Conservation (phyloP, 805 yeast genomes). For the Suhomyces pyralidae region DNA sequence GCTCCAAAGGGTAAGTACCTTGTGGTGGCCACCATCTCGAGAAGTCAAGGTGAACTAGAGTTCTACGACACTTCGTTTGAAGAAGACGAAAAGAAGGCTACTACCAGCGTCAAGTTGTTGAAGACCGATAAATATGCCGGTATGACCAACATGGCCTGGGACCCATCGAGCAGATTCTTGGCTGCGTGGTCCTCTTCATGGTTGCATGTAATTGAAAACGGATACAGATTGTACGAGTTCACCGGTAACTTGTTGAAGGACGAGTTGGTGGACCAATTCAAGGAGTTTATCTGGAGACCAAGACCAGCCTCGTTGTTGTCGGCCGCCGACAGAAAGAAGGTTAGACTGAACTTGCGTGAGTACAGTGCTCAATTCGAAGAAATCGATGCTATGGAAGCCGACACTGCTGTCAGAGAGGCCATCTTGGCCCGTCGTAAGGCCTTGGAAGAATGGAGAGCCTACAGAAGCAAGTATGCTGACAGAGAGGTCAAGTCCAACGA, state of each 20-base stretch:
- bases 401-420: constrained; percentile 85
- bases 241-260: constrained; percentile 75
- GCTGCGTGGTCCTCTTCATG: constrained; percentile 85
- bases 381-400: constrained; percentile 92
- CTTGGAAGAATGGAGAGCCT: constrained; percentile 81
- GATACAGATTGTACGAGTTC: constrained; percentile 83
- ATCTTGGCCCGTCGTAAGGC: constrained; percentile 78
- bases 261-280: constrained; percentile 77
- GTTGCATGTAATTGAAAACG: constrained; percentile 84
- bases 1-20: constrained; percentile 92
- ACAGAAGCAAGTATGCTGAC: constrained; percentile 52
- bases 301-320: constrained; percentile 80
- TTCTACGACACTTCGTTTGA: constrained; percentile 85
- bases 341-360: constrained; percentile 83
- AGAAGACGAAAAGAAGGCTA: constrained; percentile 57
- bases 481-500: constrained; percentile 45
- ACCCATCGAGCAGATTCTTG: constrained; percentile 89
- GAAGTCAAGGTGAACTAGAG: constrained; percentile 63
- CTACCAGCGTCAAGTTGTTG: constrained; percentile 60
- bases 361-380: constrained; percentile 93
- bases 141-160: constrained; percentile 86
- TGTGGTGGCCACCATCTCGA: constrained; percentile 46
- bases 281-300: constrained; percentile 95
- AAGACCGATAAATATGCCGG: constrained; percentile 67
- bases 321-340: constrained; percentile 81